These are phyloP conservation scores for Lablab purpureus DNA, from an alignment of 306 rosid genomes.

Conservation along the genomic window DNA sequence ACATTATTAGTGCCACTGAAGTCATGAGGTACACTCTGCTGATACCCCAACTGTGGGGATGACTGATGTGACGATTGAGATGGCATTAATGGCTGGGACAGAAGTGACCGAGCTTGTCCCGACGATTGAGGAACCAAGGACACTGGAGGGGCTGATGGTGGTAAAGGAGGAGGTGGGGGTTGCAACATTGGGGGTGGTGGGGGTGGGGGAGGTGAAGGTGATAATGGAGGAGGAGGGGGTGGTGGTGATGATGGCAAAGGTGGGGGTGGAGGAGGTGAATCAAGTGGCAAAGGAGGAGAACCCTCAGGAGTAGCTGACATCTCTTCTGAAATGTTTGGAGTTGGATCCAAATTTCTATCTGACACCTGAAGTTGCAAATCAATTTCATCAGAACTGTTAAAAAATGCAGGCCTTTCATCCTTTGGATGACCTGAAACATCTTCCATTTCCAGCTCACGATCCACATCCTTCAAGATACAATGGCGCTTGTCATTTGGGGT, in stretches of 20 bases:
- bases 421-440: slow-evolving; percentile 92
- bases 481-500: slow-evolving; percentile 96
- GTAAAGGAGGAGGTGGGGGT: slow-evolving; percentile 72
- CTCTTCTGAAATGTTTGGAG: slow-evolving; percentile 55
- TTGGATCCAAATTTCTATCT: slow-evolving; percentile 55
- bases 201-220: slow-evolving; percentile 65
- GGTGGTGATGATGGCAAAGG: slow-evolving; percentile 97
- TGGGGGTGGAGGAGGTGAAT: slow-evolving; percentile 93
- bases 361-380: slow-evolving; percentile 57
- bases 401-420: slow-evolving; percentile 67
- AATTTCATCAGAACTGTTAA: slow-evolving; percentile 57
- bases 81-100: slow-evolving; percentile 66
- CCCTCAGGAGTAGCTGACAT: slow-evolving; percentile 68
- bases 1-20: slow-evolving; percentile 68
- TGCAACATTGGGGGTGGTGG: slow-evolving; percentile 61
- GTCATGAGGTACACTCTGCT: slow-evolving; percentile 68
- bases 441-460: slow-evolving; percentile 99
- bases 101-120: slow-evolving; percentile 58
- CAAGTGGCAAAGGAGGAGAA: slow-evolving; percentile 94
- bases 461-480: slow-evolving; percentile 95
- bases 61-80: slow-evolving; percentile 74
- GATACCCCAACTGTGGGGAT: slow-evolving; percentile 79
- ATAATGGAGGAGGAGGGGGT: slow-evolving; percentile 74
- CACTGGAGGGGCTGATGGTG: slow-evolving; percentile 65
- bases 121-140: slow-evolving; percentile 69